phyloP scores from a whole-genome alignment of 176 grass and related monocot species.

The Zizania latifolia region DNA sequence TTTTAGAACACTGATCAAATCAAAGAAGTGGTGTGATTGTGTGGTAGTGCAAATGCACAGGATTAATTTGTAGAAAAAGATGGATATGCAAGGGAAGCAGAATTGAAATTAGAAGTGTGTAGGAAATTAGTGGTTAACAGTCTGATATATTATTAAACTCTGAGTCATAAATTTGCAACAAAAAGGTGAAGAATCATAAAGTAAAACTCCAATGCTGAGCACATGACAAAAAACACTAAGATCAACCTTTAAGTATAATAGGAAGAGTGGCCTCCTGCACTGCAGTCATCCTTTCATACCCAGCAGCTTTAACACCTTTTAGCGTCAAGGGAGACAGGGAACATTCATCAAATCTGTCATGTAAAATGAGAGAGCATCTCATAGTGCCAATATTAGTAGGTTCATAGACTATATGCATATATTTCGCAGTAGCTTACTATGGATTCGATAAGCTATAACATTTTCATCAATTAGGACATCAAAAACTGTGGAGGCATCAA shows the following conservation, averaged over 20 bases:
- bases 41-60: background rate
- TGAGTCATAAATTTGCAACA: constrained; percentile 1
- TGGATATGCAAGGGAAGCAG: background rate
- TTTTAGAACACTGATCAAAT: too few species aligned
- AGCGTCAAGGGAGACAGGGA: constrained; percentile 75
- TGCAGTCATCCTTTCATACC: constrained; percentile 83
- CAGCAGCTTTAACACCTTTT: constrained; percentile 90
- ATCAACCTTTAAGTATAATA: constrained; percentile 84
- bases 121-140: background rate
- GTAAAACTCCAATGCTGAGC: constrained; percentile 1
- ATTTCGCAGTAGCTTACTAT: background rate
- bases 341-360: constrained; percentile 77
- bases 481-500: constrained; percentile 8
- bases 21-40: background rate
- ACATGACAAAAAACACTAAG: constrained; percentile 16
- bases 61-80: constrained; percentile 7
- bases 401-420: background rate
- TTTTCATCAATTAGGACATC: constrained; percentile 1
- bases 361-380: constrained; percentile 10
- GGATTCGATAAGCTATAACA: background rate
- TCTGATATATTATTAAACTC: background rate
- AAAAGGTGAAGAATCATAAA: background rate
- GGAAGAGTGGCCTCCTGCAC: constrained; percentile 96
- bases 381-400: background rate
- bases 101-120: background rate